Base-by-base conservation (phyloP, 1,284 basidiomycete genomes). In the Farysia itapuensis region DNA sequence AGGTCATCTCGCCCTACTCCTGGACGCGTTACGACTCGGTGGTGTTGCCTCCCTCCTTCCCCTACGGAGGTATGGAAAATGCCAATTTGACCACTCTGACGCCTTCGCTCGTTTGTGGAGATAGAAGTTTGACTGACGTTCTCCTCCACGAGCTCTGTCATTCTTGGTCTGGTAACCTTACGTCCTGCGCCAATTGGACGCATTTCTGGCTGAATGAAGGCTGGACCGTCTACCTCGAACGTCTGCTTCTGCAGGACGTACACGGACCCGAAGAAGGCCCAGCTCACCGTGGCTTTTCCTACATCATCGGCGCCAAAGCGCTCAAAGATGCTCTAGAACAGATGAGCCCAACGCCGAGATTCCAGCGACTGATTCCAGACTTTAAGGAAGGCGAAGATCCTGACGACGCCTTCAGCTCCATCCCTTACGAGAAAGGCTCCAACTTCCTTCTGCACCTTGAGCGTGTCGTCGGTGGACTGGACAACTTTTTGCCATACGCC, bases 191-290 rank as follows among this genome's bases (percentile, higher is more conserved):
- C 37, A 68, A 73, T 46, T 76, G 74, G 74, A 61, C 53, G 44
- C 65, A 65, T 28, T 74, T 77, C 50, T 76, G 69, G 77, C 66
- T 77, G 26, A 77, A 78, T 48, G 69, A 80, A 74, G 81, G 90
- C 25, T 95, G 89, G 87, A 95, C 92, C 24, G 93, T 90, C 1
- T 96, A 93, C 74, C 86, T 90, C 37, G 94, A 98, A 77, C 85
- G 92, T 18, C 80, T 95, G 8, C 81, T 95, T 26, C 84, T 87
- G 30, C 81, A 86, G 61, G 80, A 82, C 39, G 79, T 94, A 1
- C 85, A 93, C 72, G 70, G 65, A 6, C 84, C 86, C 0, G 47
- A 69, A 25, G 53, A 70, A 20, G 74, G 74, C 4, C 71, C 88
- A 14, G 84, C 86, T 0, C 85, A 89, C 48, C 86, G 94, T 25